Conservation (phyloP, 129 eudicot species). For the Flaveria trinervia region DNA sequence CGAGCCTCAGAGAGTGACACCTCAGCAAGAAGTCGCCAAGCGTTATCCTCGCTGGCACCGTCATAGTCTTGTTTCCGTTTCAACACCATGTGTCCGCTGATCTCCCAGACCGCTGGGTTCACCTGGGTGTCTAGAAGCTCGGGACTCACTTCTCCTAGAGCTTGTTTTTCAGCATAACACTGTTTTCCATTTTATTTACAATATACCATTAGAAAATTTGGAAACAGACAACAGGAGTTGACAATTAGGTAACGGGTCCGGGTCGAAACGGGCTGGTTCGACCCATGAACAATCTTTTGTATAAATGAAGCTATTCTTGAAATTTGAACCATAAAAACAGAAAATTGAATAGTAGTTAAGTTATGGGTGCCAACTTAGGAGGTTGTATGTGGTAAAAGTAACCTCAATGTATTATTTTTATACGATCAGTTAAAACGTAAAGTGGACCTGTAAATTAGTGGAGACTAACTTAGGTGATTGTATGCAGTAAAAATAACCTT, state of each 20-base stretch:
- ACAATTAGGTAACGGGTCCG: background rate
- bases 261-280: background rate
- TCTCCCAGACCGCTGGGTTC: slow-evolving; percentile 99
- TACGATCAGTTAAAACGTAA: background rate
- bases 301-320: too few species aligned
- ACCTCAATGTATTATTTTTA: background rate
- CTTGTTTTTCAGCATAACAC: slow-evolving; percentile 99
- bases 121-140: slow-evolving; percentile 98
- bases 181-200: slow-evolving; percentile 35
- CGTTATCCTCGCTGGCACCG: slow-evolving; percentile 86
- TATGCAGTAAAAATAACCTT: background rate
- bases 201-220: background rate
- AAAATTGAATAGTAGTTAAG: too few species aligned
- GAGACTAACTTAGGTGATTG: background rate
- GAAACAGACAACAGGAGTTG: background rate
- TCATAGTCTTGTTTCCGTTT: slow-evolving; percentile 83
- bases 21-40: slow-evolving; percentile 98
- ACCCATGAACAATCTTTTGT: background rate
- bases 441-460: background rate
- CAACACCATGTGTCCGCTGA: slow-evolving; percentile 96
- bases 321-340: too few species aligned
- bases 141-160: slow-evolving; percentile 89
- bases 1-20: slow-evolving; percentile 93
- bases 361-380: background rate
- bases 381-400: background rate